Base-by-base conservation (phyloP, 2,329 filamentous ascomycete genomes). In the Uncinocarpus reesii region DNA sequence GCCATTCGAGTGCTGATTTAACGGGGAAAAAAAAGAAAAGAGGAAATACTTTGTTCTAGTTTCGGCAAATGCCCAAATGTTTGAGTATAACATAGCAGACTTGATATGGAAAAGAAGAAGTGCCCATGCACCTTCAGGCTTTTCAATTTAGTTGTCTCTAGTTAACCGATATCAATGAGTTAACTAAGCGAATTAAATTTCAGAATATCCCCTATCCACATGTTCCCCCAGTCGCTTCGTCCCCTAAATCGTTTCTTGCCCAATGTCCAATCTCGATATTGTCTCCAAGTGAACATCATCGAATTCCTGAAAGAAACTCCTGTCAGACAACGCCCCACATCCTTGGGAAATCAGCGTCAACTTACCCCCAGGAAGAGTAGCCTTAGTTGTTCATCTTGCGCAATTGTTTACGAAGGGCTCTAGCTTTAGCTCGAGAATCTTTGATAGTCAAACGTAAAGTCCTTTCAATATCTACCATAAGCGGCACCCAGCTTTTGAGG, bases 81-180 rank as follows among this genome's bases (percentile, higher is more conserved):
- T 31, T 42, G 40, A 20, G 38, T 29, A 20, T 31, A 42, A 16
- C 40, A 42, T 31, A 32, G 26, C 40, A 42, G 24, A 13, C 16
- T 29, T 42, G n/a, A 18, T 31, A 31, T 37, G 35, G n/a, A 21
- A 42, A 31, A 28, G 2, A 31, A 21, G n/a, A 26, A 16, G 2
- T 13, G 32, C 7, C 26, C 6, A 1, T 20, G 23, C 21, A 16
- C 16, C 26, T 2, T 8, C 10, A 21, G 13, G 6, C 16, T 40
- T 15, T 13, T 37, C 2, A 37, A 21, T 4, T 35, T 37, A 11
- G 2, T 21, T 37, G 13, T 28, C 26, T 28, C 26, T 28, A 11
- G 26, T 28, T 28, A n/a, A n/a, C n/a, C n/a, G n/a, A n/a, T n/a
- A n/a, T n/a, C n/a, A n/a, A n/a, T n/a, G n/a, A n/a, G n/a, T n/a